Conservation (phyloP, 78 protist genomes). For the Pigoraptor vietnamica region DNA sequence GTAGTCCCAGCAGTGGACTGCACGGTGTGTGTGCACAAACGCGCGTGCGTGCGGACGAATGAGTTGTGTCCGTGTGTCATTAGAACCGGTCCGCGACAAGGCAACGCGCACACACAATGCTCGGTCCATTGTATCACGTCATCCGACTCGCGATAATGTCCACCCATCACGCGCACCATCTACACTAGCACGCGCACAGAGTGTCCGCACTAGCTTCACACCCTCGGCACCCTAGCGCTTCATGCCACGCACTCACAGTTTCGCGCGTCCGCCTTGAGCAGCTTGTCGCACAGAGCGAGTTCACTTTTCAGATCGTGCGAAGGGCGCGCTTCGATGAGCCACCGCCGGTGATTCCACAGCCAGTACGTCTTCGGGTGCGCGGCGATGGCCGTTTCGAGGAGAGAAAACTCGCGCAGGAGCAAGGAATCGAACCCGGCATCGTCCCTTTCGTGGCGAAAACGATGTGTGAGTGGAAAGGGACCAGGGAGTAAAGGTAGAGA, state of each 20-base stretch:
- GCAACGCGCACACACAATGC: neutral
- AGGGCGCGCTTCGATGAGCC: neutral
- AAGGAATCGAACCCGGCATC: neutral
- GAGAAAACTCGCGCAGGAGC: slow-evolving; percentile 15
- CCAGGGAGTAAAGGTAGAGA: no score
- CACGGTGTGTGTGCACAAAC: neutral
- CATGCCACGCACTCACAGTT: slow-evolving; percentile 75
- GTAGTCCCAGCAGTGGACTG: slow-evolving; percentile 82
- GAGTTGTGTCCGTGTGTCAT: neutral
- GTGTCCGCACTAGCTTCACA: neutral
- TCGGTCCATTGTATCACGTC: no score
- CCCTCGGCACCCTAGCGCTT: neutral
- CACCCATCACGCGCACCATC: neutral
- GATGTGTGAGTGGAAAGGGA: neutral
- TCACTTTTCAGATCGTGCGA: slow-evolving; percentile 51
- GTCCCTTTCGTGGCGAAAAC: neutral
- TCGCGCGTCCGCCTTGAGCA: slow-evolving; percentile 74
- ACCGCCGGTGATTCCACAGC: slow-evolving; percentile 53
- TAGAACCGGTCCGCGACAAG: neutral
- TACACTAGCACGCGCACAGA: neutral
- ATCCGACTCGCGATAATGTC: no score
- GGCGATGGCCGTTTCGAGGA: neutral
- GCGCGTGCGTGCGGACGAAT: neutral
- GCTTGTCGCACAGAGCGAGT: slow-evolving; percentile 29
- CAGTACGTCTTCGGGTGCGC: slow-evolving; percentile 40